phyloP scores from a whole-genome alignment of 345 rosid species.

The Boechera retrofracta region DNA sequence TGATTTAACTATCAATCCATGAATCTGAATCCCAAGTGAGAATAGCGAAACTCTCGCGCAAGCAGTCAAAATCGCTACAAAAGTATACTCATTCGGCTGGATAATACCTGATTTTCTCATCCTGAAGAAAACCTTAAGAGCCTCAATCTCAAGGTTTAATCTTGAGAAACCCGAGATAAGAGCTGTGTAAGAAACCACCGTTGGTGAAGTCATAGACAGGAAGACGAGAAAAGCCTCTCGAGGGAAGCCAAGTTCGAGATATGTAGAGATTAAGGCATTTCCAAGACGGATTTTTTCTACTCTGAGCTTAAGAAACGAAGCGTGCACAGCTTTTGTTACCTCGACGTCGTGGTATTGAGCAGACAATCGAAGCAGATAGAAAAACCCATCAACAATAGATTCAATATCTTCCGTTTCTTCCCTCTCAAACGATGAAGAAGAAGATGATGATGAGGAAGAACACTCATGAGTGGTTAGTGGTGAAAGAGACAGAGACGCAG shows the following conservation, averaged over 20 bases:
- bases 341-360: slow-evolving; percentile 52
- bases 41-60: slow-evolving; percentile 37
- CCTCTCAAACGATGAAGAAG: neutral
- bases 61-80: slow-evolving; percentile 45
- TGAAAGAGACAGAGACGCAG: slow-evolving; percentile 38
- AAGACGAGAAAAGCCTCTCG: slow-evolving; percentile 61
- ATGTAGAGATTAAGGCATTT: slow-evolving; percentile 62
- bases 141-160: slow-evolving; percentile 55
- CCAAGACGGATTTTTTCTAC: slow-evolving; percentile 52
- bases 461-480: slow-evolving; percentile 11
- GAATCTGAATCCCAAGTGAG: slow-evolving; percentile 45
- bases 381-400: slow-evolving; percentile 41
- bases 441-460: slow-evolving; percentile 28
- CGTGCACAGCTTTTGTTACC: slow-evolving; percentile 68
- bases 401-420: slow-evolving; percentile 33
- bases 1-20: slow-evolving; percentile 43
- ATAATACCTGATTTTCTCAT: slow-evolving; percentile 53
- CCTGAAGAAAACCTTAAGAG: slow-evolving; percentile 59
- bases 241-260: slow-evolving; percentile 65
- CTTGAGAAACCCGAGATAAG: slow-evolving; percentile 68
- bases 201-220: slow-evolving; percentile 55
- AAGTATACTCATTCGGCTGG: slow-evolving; percentile 44
- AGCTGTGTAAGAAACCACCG: slow-evolving; percentile 70
- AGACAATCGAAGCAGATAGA: slow-evolving; percentile 59
- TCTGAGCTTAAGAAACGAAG: slow-evolving; percentile 58